Conservation (phyloP, 768 basidiomycete species). For the Tylopilus felleus region DNA sequence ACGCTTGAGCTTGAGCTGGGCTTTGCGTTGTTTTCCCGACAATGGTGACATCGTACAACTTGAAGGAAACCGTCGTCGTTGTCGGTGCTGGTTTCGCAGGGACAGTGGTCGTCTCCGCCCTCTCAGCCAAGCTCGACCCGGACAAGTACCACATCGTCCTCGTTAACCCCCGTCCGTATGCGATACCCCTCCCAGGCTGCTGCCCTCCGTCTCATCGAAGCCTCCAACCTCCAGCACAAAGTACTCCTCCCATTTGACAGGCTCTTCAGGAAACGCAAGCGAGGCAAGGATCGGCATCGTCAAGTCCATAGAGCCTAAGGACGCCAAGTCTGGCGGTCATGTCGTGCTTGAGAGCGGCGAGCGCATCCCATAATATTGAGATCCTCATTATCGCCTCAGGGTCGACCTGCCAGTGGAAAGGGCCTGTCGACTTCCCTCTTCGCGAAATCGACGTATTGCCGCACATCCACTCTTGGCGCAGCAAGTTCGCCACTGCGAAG, state of each 20-base stretch:
- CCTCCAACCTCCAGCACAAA: slow-evolving; percentile 38
- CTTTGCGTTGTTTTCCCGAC: slow-evolving; percentile 68
- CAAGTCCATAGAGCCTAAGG: slow-evolving; percentile 37
- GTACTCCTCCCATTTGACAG: slow-evolving; percentile 52
- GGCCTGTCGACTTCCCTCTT: slow-evolving; percentile 45
- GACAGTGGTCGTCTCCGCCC: slow-evolving; percentile 39
- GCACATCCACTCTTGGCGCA: slow-evolving; percentile 32
- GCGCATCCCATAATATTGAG: slow-evolving; percentile 43
- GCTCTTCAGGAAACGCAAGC: slow-evolving; percentile 45
- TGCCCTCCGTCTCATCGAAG: slow-evolving; percentile 44
- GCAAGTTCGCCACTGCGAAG: slow-evolving; percentile 32
- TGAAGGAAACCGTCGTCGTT: slow-evolving; percentile 49
- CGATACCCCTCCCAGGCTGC: slow-evolving; percentile 50
- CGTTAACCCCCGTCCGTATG: slow-evolving; percentile 50
- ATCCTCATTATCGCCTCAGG: slow-evolving; percentile 62
- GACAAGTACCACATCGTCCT: slow-evolving; percentile 50
- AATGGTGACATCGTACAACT: slow-evolving; percentile 25
- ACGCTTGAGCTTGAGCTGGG: slow-evolving; percentile 71
- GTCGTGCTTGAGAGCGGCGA: slow-evolving; percentile 52
- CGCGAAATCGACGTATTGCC: slow-evolving; percentile 25
- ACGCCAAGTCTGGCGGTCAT: slow-evolving; percentile 37
- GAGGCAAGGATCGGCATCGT: slow-evolving; percentile 34
- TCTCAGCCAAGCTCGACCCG: slow-evolving; percentile 50
- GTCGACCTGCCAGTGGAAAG: slow-evolving; percentile 49
- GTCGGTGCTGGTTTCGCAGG: slow-evolving; percentile 57